phyloP scores from a whole-genome alignment of 2,329 filamentous ascomycete species.

The Proliferodiscus dingleyae region DNA sequence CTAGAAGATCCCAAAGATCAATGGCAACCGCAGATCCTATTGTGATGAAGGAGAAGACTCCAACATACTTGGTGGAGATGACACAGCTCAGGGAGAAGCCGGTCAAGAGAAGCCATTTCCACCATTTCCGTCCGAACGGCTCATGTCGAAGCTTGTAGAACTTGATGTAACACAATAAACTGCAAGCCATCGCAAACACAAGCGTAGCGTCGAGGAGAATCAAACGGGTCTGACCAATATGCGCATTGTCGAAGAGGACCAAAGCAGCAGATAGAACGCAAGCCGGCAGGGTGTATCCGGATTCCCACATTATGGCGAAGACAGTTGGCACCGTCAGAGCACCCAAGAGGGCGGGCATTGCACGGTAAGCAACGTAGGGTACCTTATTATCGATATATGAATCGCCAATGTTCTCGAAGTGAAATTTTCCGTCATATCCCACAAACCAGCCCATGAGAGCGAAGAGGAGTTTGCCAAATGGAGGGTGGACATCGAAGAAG shows the following conservation, averaged over 20 bases:
- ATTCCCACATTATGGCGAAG: conserved; percentile 99
- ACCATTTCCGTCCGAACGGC: conserved; percentile 93
- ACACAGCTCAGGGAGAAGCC: conserved; percentile 94
- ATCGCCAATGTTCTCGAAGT: conserved; percentile 99
- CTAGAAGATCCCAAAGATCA: conserved; percentile 90
- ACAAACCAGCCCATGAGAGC: conserved; percentile 96
- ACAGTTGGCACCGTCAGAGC: conserved; percentile 89
- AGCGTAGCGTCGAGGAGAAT: conserved; percentile 93
- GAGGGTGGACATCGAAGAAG: conserved; percentile 99
- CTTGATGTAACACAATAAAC: conserved; percentile 87
- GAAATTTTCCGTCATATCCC: conserved; percentile 93
- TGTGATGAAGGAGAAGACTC: conserved; percentile 92
- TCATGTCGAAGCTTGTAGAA: conserved; percentile 95
- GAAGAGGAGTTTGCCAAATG: conserved; percentile 96
- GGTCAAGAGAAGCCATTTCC: conserved; percentile 97
- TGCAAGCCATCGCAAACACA: conserved; percentile 93
- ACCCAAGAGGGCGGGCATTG: conserved; percentile 86
- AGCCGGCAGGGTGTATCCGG: conserved; percentile 91
- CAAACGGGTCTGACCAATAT: conserved; percentile 91
- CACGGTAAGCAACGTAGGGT: conserved; percentile 92
- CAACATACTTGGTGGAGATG: conserved; percentile 98
- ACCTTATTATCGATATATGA: conserved; percentile 97
- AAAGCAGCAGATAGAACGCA: conserved; percentile 81
- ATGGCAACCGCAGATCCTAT: conserved; percentile 91
- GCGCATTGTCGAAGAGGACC: conserved; percentile 93